phyloP scores from a whole-genome alignment of 352 stramenopile species.

The Thraustochytrium sp. region DNA sequence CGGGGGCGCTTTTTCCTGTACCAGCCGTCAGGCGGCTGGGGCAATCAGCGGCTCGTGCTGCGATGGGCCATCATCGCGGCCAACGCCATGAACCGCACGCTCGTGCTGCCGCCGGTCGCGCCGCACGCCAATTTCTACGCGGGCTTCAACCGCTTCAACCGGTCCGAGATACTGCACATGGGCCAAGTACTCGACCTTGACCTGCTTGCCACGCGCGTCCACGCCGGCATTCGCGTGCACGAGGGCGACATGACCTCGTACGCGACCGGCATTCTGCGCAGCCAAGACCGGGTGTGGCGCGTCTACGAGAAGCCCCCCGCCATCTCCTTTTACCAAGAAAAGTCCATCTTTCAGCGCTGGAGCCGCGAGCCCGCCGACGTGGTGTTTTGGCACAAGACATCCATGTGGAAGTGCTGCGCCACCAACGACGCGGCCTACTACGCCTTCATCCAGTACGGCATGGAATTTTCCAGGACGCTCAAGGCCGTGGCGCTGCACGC shows the following conservation, averaged over 20 bases:
- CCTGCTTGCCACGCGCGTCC: neutral
- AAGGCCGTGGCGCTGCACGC: neutral
- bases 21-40: constrained; percentile 38
- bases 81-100: constrained; percentile 40
- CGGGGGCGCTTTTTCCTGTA: constrained; percentile 30
- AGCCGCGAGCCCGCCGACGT: neutral
- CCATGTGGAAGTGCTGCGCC: constrained; percentile 44
- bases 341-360: neutral
- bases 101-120: constrained; percentile 36
- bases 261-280: neutral
- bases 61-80: constrained; percentile 37
- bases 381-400: constrained; percentile 41
- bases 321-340: constrained; percentile 28
- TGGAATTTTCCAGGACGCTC: constrained; percentile 34
- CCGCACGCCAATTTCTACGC: constrained; percentile 36
- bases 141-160: constrained; percentile 30
- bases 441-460: constrained; percentile 13
- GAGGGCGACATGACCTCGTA: constrained; percentile 19
- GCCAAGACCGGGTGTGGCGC: neutral
- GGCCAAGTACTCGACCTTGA: constrained; percentile 38
- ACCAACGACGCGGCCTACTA: constrained; percentile 29
- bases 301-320: neutral
- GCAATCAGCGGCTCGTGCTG: constrained; percentile 38
- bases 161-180: constrained; percentile 6
- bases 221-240: constrained; percentile 32